A percentile compares a stretch with the other conserved stretches of the same genome.
Evolutionary conservation across 2,329 filamentous ascomycete genomes (phyloP).

Genomic region (Claviceps sp.): DNA sequence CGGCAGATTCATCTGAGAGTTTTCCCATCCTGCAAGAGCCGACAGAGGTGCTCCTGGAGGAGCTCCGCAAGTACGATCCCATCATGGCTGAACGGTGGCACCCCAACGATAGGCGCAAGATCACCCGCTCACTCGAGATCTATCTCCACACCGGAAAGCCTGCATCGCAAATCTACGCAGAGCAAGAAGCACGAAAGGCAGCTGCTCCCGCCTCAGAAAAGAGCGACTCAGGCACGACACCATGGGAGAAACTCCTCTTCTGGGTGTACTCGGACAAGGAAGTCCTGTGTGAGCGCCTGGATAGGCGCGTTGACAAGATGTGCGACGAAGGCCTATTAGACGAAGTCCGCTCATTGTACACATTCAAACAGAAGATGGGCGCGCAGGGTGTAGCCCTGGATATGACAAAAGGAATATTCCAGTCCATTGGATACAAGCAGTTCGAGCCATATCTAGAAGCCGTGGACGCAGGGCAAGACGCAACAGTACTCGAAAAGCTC

Average conservation of each 20-base stretch:
- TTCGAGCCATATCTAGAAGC: conserved; percentile 58
- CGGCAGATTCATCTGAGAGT: conserved; percentile 21
- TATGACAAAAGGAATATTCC: conserved; percentile 76
- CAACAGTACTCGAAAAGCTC: conserved; percentile 36
- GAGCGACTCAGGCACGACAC: conserved; percentile 8
- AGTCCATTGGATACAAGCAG: conserved; percentile 93
- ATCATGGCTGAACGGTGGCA: conserved; percentile 87
- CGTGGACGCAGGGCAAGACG: conserved; percentile 16
- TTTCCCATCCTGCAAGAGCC: conserved; percentile 61
- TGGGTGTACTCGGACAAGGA: conserved; percentile 74
- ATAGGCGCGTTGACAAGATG: conserved; percentile 76
- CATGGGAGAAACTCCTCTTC: conserved; percentile 55
- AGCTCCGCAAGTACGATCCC: conserved; percentile 70
- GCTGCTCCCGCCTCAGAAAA: conserved; percentile 13
- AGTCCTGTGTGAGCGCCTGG: conserved; percentile 54
- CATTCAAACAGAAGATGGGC: conserved; percentile 22
- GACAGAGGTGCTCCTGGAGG: conserved; percentile 57
- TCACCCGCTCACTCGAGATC: conserved; percentile 79
- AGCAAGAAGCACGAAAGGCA: conserved; percentile 45
- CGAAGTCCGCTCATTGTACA: conserved; percentile 34
- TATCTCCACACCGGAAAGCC: conserved; percentile 68
- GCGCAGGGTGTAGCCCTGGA: conserved; percentile 46
- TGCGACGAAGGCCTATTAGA: conserved; percentile 39
- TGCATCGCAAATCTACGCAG: conserved; percentile 76
- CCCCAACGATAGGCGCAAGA: conserved; percentile 82